Evolutionary conservation across 805 yeast genomes (phyloP).

Genomic region (Lipomyces spencermartinsiae): DNA sequence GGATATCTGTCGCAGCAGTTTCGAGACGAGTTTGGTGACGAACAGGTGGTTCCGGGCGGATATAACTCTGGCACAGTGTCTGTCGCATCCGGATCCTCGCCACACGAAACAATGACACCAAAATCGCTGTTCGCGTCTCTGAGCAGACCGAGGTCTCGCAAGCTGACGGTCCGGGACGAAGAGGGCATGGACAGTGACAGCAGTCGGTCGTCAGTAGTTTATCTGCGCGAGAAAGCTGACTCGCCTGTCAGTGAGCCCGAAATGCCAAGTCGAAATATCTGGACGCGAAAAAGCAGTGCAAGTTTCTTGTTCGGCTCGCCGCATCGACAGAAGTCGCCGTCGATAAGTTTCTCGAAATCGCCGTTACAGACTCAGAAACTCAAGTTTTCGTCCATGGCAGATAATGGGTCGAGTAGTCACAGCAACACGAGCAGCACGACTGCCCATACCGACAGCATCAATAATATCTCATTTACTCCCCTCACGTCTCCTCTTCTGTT

Average conservation of each 20-base stretch:
- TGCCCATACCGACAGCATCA: conserved; percentile 1
- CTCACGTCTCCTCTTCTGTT: conserved; percentile 63
- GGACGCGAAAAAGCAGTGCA: conserved; percentile 27
- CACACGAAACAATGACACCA: conserved; percentile 21
- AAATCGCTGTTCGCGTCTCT: conserved; percentile 13
- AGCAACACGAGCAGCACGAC: neutral
- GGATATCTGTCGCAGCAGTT: conserved; percentile 5
- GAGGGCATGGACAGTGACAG: conserved; percentile 38
- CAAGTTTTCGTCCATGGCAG: conserved; percentile 5
- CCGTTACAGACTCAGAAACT: conserved; percentile 25
- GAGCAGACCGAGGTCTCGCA: conserved; percentile 26
- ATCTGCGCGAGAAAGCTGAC: conserved; percentile 35
- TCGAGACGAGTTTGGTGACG: conserved; percentile 39
- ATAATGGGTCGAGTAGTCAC: neutral
- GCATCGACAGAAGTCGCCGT: conserved; percentile 36
- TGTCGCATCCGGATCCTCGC: conserved; percentile 34
- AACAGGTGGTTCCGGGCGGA: conserved; percentile 24
- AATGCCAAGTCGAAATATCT: conserved; percentile 2
- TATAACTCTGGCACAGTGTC: conserved; percentile 26
- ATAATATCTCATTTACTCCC: conserved; percentile 51
- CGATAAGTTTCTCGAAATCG: conserved; percentile 29
- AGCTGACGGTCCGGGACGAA: conserved; percentile 23
- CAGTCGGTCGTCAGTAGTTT: conserved; percentile 33
- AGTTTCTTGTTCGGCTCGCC: conserved; percentile 35
- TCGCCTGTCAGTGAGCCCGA: conserved; percentile 37